A percentile compares a stretch with the other conserved stretches of the same genome.
Conservation (phyloP, 176 grass and related monocot species). For the Cenchrus americanus region DNA sequence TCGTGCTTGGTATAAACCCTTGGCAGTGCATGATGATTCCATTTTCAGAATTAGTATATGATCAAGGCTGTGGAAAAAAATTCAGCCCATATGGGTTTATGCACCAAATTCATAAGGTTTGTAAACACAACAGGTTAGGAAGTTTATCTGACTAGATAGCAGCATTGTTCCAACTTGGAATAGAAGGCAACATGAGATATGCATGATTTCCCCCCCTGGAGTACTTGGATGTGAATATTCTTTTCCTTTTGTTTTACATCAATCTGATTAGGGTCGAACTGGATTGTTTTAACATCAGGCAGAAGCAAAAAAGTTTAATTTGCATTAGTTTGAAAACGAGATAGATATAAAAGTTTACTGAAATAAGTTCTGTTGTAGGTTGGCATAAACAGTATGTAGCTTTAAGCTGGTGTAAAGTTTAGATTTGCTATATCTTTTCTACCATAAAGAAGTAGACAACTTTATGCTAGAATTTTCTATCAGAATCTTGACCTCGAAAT, state of each 20-base stretch:
- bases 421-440: background rate
- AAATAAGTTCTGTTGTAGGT: background rate
- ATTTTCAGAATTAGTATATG: conserved; percentile 12
- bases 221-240: background rate
- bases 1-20: background rate
- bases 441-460: background rate
- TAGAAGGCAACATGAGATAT: background rate
- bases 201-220: background rate
- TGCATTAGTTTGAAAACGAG: background rate
- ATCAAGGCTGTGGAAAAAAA: conserved; percentile 6
- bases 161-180: background rate
- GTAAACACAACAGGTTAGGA: background rate
- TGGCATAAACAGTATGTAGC: background rate
- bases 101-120: background rate
- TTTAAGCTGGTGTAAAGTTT: background rate
- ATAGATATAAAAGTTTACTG: background rate
- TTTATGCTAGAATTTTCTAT: background rate
- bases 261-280: background rate
- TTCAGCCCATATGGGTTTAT: background rate
- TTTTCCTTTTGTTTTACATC: background rate
- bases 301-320: background rate
- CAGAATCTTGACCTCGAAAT: background rate
- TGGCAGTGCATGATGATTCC: background rate
- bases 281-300: background rate
- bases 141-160: background rate